Base-by-base conservation (phyloP, 129 eudicot species). In the Pseudognaphalium luteoalbum region DNA sequence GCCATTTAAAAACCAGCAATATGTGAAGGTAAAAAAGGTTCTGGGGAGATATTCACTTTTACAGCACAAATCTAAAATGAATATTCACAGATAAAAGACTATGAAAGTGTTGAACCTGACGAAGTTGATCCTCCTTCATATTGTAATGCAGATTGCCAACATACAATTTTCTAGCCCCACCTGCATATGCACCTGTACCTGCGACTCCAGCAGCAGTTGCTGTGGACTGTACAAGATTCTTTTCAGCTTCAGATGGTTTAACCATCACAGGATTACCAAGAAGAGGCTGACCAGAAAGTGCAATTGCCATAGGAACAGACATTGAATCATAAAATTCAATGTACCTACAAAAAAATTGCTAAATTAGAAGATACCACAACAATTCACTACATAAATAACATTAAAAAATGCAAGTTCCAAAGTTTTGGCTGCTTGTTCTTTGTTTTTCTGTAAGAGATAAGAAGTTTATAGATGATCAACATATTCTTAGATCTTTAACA, bases 281-380 rank as follows among this genome's bases (percentile, higher is more conserved):
- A 74, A 93, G 92, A 65, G 83, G 90, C 76, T 90, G 98, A 76
- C 98, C 98, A 72, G 98, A 88, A 25, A 93, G 86, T 29, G 98
- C 92, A 74, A 93, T 93, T 72, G 96, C 98, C 98, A 93, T 93
- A 30, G 98, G 98, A 33, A 93, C 98, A 56, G 98, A 93, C 98
- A 93, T 86, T 35, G 82, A 81, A 73, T 93, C 98, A 77, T 87
- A 90, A 76, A 93, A 93, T 33, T 93, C 98, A 30, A 93, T 82
- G 83, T 93, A 93, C 85, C 98, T 92, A 87, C 76, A 81, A 30
- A 76, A 25, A 29, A 35, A 19, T n/a, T 11, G n/a, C 5, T 32
- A 60, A 16, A 73, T 62, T 54, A 81, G 72, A 71, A 68, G 54
- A 47, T 28, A 47, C 66, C 29, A 60, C 20, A 29, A 32, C 16